A percentile compares a stretch with the other conserved stretches of the same genome.
These are phyloP conservation scores for Chaetomiaceae sp. DNA, from an alignment of 2,329 filamentous ascomycete species.

Conservation along the genomic window DNA sequence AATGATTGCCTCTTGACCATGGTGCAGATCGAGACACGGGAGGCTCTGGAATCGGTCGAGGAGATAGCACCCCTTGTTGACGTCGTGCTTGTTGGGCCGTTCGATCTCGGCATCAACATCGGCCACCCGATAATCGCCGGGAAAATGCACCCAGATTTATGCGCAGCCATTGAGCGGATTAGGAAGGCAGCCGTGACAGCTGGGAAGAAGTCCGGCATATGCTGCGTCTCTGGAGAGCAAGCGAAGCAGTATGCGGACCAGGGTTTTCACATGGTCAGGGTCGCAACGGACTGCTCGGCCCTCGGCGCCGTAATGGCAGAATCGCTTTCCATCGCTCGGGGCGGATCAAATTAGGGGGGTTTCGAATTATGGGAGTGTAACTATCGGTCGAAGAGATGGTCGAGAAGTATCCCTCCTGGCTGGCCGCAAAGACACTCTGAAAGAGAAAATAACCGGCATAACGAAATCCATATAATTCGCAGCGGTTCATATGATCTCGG, in stretches of 20 bases:
- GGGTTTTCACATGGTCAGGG: conserved; percentile 60
- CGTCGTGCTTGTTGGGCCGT: conserved; percentile 61
- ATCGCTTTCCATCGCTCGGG: conserved; percentile 45
- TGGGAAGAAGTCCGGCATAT: conserved; percentile 64
- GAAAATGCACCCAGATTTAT: conserved; percentile 54
- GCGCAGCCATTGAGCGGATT: conserved; percentile 55
- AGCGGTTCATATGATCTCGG: not conserved
- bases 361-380: conserved; percentile 37
- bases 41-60: conserved; percentile 57
- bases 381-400: not conserved
- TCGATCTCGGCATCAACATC: conserved; percentile 62
- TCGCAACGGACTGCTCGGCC: conserved; percentile 52
- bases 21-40: conserved; percentile 64
- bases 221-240: conserved; percentile 52
- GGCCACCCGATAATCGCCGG: conserved; percentile 58
- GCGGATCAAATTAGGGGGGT: conserved; percentile 36
- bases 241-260: conserved; percentile 50
- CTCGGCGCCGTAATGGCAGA: conserved; percentile 44
- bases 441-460: not conserved
- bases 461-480: not conserved
- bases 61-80: conserved; percentile 62
- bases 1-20: conserved; percentile 58
- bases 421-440: no score
- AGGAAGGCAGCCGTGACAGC: conserved; percentile 54
- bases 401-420: no score